A percentile compares a stretch with the other conserved stretches of the same genome.
These are phyloP conservation scores for Ogataea paradorogensis DNA, from an alignment of 805 yeast species.

Conservation along the genomic window DNA sequence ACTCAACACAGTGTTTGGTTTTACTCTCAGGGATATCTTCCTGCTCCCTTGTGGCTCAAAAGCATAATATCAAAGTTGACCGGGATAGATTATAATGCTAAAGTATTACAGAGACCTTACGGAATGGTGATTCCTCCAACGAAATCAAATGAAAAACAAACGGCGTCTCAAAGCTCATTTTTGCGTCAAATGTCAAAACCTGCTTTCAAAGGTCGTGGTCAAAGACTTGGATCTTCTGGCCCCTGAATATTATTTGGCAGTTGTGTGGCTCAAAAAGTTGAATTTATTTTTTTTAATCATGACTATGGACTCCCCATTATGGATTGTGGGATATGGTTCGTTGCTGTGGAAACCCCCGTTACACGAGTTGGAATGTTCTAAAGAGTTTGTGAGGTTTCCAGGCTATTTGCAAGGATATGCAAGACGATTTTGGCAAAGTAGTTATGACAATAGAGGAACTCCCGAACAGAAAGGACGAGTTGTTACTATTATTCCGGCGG, in stretches of 20 bases:
- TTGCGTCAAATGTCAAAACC: constrained; percentile 18
- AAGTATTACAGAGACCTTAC: constrained; percentile 27
- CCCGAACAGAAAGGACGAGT: constrained; percentile 87
- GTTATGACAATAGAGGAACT: constrained; percentile 88
- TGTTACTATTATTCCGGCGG: constrained; percentile 68
- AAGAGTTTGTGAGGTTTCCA: constrained; percentile 39
- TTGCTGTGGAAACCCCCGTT: constrained; percentile 86
- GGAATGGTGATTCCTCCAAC: constrained; percentile 20
- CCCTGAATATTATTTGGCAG: background rate
- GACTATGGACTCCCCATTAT: constrained; percentile 34
- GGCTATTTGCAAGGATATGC: constrained; percentile 76
- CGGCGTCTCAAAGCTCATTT: constrained; percentile 12
- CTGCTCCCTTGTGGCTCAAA: constrained; percentile 51
- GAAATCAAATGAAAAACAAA: background rate
- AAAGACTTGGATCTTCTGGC: constrained; percentile 33
- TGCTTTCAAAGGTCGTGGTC: constrained; percentile 38
- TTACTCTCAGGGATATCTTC: constrained; percentile 51
- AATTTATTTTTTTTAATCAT: constrained; percentile 3
- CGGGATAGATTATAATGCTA: constrained; percentile 31
- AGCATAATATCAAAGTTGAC: constrained; percentile 28
- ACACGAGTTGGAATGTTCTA: constrained; percentile 43
- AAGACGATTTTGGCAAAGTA: constrained; percentile 88
- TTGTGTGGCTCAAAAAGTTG: too few relatives aligned
- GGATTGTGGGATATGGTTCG: constrained; percentile 92
- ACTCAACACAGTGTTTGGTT: constrained; percentile 32